These are phyloP conservation scores for Diutina rugosa DNA, from an alignment of 1,139 yeast genomes.

Conservation along the genomic window DNA sequence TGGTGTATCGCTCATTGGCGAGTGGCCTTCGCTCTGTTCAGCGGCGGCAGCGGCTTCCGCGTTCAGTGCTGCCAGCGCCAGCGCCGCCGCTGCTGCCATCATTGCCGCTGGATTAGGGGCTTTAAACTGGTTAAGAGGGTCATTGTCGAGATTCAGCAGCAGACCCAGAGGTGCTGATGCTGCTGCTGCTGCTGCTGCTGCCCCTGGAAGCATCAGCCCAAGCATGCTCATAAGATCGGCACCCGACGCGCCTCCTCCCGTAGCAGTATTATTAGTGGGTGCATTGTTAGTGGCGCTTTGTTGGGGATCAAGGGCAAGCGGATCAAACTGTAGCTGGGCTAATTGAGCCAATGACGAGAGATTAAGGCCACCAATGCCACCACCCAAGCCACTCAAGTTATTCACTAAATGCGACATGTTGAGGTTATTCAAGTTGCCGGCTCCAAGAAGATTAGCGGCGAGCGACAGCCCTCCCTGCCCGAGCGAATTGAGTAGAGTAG, in stretches of 20 bases:
- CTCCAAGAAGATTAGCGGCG: constrained; percentile 14
- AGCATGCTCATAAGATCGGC: background rate
- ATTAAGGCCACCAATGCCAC: constrained; percentile 26
- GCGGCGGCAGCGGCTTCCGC: background rate
- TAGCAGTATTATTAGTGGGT: too few species aligned
- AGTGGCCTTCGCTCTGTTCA: background rate
- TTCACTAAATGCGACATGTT: constrained; percentile 33
- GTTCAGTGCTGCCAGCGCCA: background rate
- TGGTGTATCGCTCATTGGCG: background rate
- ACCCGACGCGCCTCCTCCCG: background rate
- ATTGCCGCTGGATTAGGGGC: background rate
- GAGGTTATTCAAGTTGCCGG: constrained; percentile 33
- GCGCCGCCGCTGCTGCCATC: constrained; percentile 2
- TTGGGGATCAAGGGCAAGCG: background rate
- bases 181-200: background rate
- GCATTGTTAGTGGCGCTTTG: too few species aligned
- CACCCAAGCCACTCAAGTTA: constrained; percentile 18
- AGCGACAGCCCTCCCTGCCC: background rate
- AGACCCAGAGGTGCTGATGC: background rate
- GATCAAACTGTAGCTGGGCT: background rate
- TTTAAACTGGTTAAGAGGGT: background rate
- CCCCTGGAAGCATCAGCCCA: background rate
- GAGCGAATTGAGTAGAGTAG: background rate
- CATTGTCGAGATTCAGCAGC: background rate
- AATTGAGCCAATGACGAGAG: constrained; percentile 25